Base-by-base conservation (phyloP, 257 asterid genomes). In the Solanum etuberosum region DNA sequence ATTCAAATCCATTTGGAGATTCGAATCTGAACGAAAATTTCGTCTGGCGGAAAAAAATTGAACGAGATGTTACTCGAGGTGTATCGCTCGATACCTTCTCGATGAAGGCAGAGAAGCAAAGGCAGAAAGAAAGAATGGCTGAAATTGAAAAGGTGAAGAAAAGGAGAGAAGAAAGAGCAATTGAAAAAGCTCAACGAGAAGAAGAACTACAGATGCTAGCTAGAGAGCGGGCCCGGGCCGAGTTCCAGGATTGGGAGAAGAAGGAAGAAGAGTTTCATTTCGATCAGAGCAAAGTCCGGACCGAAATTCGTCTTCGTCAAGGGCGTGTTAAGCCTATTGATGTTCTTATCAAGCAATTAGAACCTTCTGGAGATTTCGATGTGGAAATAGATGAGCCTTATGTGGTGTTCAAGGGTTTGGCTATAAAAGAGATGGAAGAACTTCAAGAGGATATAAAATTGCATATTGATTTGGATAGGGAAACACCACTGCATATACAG, bases 211-310 rank as follows among this genome's bases (percentile, higher is more conserved):
- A 97, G 51, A 82, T 94, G 90, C 86, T 97, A 90, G 99, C 98
- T 16, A 93, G 99, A 90, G 99, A 97, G 90, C 96, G 99, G 32
- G 99, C 99, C 38, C 94, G 98, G 51, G 99, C 99, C 21, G 99
- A 97, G 93, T 95, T 94, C 87, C 98, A 97, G 12, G 99, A 97
- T 88, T 97, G 99, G 99, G 99, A 97, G 93, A 97, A 97, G 96
- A 97, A 95, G 89, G 99, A 97, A 90, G 99, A 97, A 86, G 99
- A 97, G 98, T 97, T 97, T 85, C 99, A 97, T 92, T 97, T 94
- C 89, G 99, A 95, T 87, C 99, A 97, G 93, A 95, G 99, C 92
- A 97, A 97, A 91, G 86, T 93, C 84, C 90, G 99, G 86, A 94
- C 99, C n/a, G 97, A 95, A 94, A 95, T 97, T 88, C 94, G 99